phyloP scores from a whole-genome alignment of 2,329 filamentous ascomycete species.

The Coleophoma crateriformis region DNA sequence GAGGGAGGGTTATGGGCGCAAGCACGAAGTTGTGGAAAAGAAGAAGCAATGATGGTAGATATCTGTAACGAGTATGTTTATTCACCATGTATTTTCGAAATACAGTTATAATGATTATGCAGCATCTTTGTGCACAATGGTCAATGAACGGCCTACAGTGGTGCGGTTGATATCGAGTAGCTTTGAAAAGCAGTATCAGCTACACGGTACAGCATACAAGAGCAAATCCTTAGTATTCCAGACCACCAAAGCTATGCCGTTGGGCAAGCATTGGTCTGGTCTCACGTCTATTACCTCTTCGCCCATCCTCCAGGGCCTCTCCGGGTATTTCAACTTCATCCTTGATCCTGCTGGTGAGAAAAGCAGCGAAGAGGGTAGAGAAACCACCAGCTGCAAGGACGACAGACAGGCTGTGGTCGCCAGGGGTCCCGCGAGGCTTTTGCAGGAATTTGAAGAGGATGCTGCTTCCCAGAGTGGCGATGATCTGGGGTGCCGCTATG shows the following conservation, averaged over 20 bases:
- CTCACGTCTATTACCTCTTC: conserved; percentile 2
- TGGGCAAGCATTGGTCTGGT: conserved; percentile 5
- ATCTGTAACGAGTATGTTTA: no score
- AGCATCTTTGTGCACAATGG: no score
- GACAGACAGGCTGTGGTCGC: conserved; percentile 82
- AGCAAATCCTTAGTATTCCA: conserved; percentile 10
- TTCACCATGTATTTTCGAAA: no score
- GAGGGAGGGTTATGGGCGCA: conserved; percentile 16
- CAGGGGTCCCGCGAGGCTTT: conserved; percentile 78
- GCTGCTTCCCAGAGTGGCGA: conserved; percentile 80
- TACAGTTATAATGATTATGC: no score
- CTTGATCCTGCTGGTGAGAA: conserved; percentile 38
- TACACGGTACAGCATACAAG: not conserved
- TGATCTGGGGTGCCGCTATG: conserved; percentile 84
- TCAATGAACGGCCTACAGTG: no score
- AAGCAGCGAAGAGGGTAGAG: conserved; percentile 72
- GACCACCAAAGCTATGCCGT: conserved; percentile 9
- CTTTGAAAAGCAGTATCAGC: no score
- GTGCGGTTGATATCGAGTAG: no score
- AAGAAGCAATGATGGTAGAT: conserved; percentile 8
- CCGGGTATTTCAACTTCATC: conserved; percentile 22
- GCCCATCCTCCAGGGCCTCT: conserved; percentile 3
- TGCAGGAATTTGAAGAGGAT: conserved; percentile 81
- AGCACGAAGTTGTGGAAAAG: conserved; percentile 10
- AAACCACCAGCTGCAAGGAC: conserved; percentile 80